A percentile compares a stretch with the other conserved stretches of the same genome.
phyloP scores from a whole-genome alignment of 306 rosid species.

The Morella rubra region DNA sequence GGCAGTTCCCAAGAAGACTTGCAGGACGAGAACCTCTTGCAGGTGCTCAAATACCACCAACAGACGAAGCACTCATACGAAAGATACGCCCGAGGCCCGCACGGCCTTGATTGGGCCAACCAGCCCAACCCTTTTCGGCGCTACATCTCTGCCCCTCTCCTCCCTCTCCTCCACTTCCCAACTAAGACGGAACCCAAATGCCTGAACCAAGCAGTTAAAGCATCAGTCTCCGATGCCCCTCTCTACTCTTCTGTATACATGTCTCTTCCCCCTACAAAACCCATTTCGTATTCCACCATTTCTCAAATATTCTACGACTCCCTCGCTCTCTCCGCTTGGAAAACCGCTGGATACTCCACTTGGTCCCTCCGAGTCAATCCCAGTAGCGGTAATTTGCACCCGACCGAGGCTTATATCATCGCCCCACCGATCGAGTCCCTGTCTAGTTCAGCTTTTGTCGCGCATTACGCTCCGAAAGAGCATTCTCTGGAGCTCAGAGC shows the following conservation, averaged over 20 bases:
- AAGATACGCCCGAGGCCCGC: slow-evolving; percentile 77
- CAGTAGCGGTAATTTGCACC: slow-evolving; percentile 89
- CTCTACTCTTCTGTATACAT: slow-evolving; percentile 59
- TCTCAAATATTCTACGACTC: slow-evolving; percentile 78
- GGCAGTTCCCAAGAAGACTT: slow-evolving; percentile 26
- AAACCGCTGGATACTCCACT: slow-evolving; percentile 55
- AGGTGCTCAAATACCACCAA: slow-evolving; percentile 66
- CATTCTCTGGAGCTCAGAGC: slow-evolving; percentile 83
- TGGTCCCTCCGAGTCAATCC: slow-evolving; percentile 97
- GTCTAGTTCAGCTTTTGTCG: slow-evolving; percentile 56
- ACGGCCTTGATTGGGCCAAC: slow-evolving; percentile 93
- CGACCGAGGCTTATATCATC: slow-evolving; percentile 78
- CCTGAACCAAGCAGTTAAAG: neutral
- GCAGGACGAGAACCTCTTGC: slow-evolving; percentile 46
- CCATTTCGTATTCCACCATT: slow-evolving; percentile 64
- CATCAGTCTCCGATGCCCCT: slow-evolving; percentile 33
- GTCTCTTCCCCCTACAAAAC: slow-evolving; percentile 66
- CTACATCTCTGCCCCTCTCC: slow-evolving; percentile 61
- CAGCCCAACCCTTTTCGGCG: slow-evolving; percentile 98
- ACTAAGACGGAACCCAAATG: slow-evolving; percentile 5
- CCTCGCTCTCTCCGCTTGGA: slow-evolving; percentile 92
- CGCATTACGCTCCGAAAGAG: slow-evolving; percentile 92
- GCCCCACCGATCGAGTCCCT: slow-evolving; percentile 53
- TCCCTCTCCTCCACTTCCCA: slow-evolving; percentile 63
- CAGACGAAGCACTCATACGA: slow-evolving; percentile 75